A percentile compares a stretch with the other conserved stretches of the same genome.
Conservation (phyloP, 2,329 filamentous ascomycete species). For the Ophiocordyceps unilateralis region DNA sequence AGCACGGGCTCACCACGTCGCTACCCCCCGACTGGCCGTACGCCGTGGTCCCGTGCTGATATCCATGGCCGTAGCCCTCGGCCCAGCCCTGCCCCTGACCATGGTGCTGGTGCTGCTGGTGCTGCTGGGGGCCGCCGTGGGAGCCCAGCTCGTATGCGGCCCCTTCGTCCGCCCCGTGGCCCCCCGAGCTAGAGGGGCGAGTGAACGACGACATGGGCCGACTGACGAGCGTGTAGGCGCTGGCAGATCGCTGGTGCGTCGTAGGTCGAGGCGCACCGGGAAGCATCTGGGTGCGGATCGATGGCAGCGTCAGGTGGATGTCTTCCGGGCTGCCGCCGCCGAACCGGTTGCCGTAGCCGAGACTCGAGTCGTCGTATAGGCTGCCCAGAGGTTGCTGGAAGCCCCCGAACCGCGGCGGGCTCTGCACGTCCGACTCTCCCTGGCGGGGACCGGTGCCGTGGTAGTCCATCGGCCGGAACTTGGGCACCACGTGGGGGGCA, state of each 20-base stretch:
- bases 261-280: background rate
- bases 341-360: background rate
- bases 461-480: slow-evolving; percentile 8
- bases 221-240: slow-evolving; percentile 6
- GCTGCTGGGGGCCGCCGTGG: background rate
- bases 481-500: slow-evolving; percentile 8
- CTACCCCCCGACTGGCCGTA: slow-evolving; percentile 1
- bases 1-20: slow-evolving; percentile 1
- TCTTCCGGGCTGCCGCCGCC: background rate
- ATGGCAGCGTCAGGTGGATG: slow-evolving; percentile 7
- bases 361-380: background rate
- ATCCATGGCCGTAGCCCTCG: background rate
- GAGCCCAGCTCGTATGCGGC: slow-evolving; percentile 2
- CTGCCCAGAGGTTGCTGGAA: background rate
- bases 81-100: slow-evolving; percentile 1
- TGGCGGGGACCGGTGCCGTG: background rate
- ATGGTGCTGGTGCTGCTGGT: background rate
- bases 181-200: slow-evolving; percentile 7
- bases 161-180: background rate
- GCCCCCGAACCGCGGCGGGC: background rate
- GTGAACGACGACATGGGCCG: slow-evolving; percentile 2
- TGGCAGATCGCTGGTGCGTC: slow-evolving; percentile 9
- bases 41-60: background rate
- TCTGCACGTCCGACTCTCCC: background rate
- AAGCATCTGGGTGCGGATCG: slow-evolving; percentile 8